Conservation (phyloP, 441 rosid species). For the Sinapis alba region DNA sequence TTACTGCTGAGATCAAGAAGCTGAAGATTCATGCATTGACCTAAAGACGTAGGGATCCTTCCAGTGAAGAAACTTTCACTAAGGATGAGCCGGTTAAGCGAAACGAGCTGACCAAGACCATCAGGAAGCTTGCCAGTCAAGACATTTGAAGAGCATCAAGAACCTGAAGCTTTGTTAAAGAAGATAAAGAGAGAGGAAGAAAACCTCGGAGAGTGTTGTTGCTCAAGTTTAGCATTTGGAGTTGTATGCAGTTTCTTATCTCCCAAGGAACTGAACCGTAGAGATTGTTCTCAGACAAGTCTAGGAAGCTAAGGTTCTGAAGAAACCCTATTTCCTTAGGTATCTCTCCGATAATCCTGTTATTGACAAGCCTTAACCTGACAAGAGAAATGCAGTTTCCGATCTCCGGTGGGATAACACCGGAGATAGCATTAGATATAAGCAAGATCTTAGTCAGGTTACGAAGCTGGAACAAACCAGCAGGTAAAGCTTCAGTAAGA, state of each 20-base stretch:
- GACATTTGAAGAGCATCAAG: slow-evolving; percentile 56
- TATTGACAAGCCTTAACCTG: slow-evolving; percentile 56
- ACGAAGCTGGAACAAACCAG: slow-evolving; percentile 60
- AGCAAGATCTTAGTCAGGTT: slow-evolving; percentile 71
- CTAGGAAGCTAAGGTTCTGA: slow-evolving; percentile 55
- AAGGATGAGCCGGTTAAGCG: slow-evolving; percentile 59
- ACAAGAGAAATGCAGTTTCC: slow-evolving; percentile 65
- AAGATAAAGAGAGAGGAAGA: slow-evolving; percentile 52
- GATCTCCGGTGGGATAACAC: slow-evolving; percentile 54
- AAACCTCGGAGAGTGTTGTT: slow-evolving; percentile 62
- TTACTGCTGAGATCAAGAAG: slow-evolving; percentile 74
- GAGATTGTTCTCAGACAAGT: slow-evolving; percentile 55
- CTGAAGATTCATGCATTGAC: slow-evolving; percentile 59
- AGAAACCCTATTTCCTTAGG: slow-evolving; percentile 60
- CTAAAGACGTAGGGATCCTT: slow-evolving; percentile 53
- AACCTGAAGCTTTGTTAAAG: slow-evolving; percentile 57
- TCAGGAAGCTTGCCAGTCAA: slow-evolving; percentile 52
- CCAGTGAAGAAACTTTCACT: slow-evolving; percentile 51
- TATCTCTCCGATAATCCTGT: slow-evolving; percentile 53
- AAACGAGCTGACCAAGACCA: slow-evolving; percentile 59
- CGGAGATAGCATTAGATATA: slow-evolving; percentile 63
- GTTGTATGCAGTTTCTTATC: slow-evolving; percentile 60
- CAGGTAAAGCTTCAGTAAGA: slow-evolving; percentile 59
- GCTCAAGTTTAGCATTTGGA: slow-evolving; percentile 73
- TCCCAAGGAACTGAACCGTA: slow-evolving; percentile 54